Evolutionary conservation across 2,329 filamentous ascomycete species (phyloP), one percentile per base, ranked within the genome.

Genomic region (Penicillium griseofulvum): DNA sequence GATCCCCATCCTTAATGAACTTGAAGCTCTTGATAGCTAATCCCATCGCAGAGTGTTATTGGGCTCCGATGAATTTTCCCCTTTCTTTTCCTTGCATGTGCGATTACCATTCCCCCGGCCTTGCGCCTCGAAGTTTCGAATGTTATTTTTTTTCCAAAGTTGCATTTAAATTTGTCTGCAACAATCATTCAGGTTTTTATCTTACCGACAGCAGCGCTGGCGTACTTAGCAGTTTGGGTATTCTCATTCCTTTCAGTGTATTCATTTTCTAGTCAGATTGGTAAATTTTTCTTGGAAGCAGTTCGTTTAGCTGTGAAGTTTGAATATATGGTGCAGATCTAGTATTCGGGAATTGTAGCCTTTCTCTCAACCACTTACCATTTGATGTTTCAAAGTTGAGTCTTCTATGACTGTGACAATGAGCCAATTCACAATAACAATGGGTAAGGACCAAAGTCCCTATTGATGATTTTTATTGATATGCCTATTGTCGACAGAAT

Each of bases 1-100:
- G 80, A 39, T 10, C 52, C 39, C 39, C 28, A 24, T 28, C 36
- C 55, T 16, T 4, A 7, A 4, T 19, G 28, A 1, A 44, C 5
- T 11, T 0, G 11, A 4, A 4, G 45, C 36, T 12, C 14, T 28
- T 29, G 16, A 49, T 45, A 45, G 48, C 68, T 71, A 63, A 68
- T 50, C 24, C 14, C 44, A 42, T 50, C 34, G 33, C 64, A 83
- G 90, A 94, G 90, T 71, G 90, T 94, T 52, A 94, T 95, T 73
- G 90, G 90, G 53, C 80, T 95, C 65, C 87, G 90, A 71, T 75
- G 65, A 66, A 42, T 42, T 56, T 31, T 51, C 24, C 34, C 57
- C 43, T 22, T 54, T 47, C 38, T 57, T 56, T 54, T 61, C 45
- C 61, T 48, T 60, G 57, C 62, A 60, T 59, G 8, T 44, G 48